phyloP scores from a whole-genome alignment of 2,329 filamentous ascomycete species.

The Helminthosporium solani region DNA sequence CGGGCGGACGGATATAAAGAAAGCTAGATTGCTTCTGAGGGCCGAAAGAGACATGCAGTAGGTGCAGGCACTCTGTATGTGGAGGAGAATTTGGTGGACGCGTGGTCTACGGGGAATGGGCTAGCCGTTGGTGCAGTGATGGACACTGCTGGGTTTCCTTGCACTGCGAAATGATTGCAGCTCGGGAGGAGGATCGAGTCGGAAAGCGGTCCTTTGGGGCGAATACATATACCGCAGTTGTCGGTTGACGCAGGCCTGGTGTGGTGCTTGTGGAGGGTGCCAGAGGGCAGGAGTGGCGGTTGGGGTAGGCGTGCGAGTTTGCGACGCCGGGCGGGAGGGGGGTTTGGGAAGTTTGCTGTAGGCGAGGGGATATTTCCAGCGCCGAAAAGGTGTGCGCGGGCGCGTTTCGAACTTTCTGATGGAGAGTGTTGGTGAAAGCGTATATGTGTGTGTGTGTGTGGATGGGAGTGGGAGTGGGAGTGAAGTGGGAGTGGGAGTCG shows the following conservation, averaged over 20 bases:
- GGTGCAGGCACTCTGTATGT: constrained; percentile 34
- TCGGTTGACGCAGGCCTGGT: constrained; percentile 30
- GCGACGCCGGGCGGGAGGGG: constrained; percentile 2
- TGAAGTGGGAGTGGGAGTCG: neutral
- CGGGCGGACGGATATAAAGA: constrained; percentile 31
- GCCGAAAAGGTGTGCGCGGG: neutral
- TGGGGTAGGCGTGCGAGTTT: constrained; percentile 22
- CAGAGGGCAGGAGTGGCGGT: constrained; percentile 36
- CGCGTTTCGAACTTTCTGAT: neutral
- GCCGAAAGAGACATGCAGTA: constrained; percentile 62
- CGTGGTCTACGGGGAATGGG: constrained; percentile 42
- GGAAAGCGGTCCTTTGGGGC: constrained; percentile 92
- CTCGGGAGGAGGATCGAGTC: constrained; percentile 90
- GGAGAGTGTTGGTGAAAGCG: neutral
- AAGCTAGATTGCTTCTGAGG: constrained; percentile 54
- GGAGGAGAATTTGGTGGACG: constrained; percentile 36
- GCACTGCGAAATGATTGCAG: constrained; percentile 96
- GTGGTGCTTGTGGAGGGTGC: constrained; percentile 30
- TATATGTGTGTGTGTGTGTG: constrained; percentile 14
- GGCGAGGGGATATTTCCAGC: constrained; percentile 6
- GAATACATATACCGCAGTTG: constrained; percentile 92
- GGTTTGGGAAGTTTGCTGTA: constrained; percentile 12
- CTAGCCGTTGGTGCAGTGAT: constrained; percentile 94
- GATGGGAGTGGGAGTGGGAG: constrained; percentile 2
- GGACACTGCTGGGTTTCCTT: constrained; percentile 88